Conservation (phyloP, 1,139 yeast species). For the Zygoascus meyerae region DNA sequence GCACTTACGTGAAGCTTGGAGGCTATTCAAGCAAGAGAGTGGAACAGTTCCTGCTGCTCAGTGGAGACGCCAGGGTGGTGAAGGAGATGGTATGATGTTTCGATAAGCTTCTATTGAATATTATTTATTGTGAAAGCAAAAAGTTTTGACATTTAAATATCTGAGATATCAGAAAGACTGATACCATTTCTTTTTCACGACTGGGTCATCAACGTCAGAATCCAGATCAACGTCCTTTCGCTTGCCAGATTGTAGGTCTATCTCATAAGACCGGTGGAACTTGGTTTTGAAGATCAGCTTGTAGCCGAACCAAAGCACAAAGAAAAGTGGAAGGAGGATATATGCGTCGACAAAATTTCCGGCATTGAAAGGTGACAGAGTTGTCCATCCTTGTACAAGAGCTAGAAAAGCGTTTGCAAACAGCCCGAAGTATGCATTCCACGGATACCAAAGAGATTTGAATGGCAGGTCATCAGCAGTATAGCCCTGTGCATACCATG, state of each 20-base stretch:
- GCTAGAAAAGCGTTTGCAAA: constrained; percentile 49
- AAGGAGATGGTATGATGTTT: constrained; percentile 62
- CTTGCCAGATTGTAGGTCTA: constrained; percentile 42
- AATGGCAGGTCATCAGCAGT: constrained; percentile 48
- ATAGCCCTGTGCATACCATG: constrained; percentile 46
- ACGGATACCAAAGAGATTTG: constrained; percentile 50
- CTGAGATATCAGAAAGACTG: neutral
- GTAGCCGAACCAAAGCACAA: constrained; percentile 40
- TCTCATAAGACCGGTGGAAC: constrained; percentile 39
- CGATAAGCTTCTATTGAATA: constrained; percentile 35
- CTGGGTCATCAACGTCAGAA: neutral
- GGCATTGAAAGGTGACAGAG: constrained; percentile 54
- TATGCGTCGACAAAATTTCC: constrained; percentile 61
- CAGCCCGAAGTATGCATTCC: constrained; percentile 47
- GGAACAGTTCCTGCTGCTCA: constrained; percentile 58
- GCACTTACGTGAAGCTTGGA: constrained; percentile 85
- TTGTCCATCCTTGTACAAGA: constrained; percentile 65
- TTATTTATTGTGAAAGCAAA: neutral
- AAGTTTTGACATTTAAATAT: neutral
- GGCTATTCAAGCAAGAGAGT: constrained; percentile 60
- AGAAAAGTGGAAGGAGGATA: constrained; percentile 54
- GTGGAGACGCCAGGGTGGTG: constrained; percentile 71
- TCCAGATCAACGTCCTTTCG: constrained; percentile 29
- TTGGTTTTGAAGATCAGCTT: constrained; percentile 40
- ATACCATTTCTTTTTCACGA: constrained; percentile 6